These are phyloP conservation scores for Hippophae tibetana DNA, from an alignment of 306 rosid species.

Conservation along the genomic window DNA sequence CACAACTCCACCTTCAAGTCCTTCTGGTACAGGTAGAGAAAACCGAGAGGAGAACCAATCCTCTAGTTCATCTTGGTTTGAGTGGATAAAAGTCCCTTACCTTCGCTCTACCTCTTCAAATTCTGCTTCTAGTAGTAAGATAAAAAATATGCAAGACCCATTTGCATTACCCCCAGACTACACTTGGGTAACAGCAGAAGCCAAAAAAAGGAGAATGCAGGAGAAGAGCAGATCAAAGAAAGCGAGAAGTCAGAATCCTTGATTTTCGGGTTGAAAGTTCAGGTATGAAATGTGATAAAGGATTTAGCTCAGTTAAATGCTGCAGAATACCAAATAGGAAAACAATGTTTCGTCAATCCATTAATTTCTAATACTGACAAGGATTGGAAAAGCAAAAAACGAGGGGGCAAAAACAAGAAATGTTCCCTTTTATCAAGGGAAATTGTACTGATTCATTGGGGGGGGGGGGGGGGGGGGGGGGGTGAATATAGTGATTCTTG, in stretches of 20 bases:
- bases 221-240: slow-evolving; percentile 86
- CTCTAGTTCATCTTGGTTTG: slow-evolving; percentile 81
- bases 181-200: slow-evolving; percentile 80
- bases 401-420: slow-evolving; percentile 7
- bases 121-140: slow-evolving; percentile 57
- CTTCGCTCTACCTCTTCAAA: slow-evolving; percentile 48
- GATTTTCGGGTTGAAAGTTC: slow-evolving; percentile 13
- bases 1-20: slow-evolving; percentile 82
- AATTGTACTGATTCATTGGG: slow-evolving; percentile 25
- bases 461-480: slow-evolving; percentile 9
- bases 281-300: slow-evolving; percentile 18
- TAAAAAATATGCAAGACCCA: slow-evolving; percentile 77
- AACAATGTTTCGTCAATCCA: slow-evolving; percentile 15
- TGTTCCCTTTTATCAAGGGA: slow-evolving; percentile 8
- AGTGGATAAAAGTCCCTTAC: slow-evolving; percentile 92
- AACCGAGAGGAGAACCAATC: slow-evolving; percentile 42
- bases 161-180: slow-evolving; percentile 78
- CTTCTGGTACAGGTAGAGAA: slow-evolving; percentile 45
- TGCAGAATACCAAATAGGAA: slow-evolving; percentile 24
- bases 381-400: background rate
- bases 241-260: slow-evolving; percentile 52
- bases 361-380: slow-evolving; percentile 12
- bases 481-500: slow-evolving; percentile 21
- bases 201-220: slow-evolving; percentile 79
- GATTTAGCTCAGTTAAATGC: slow-evolving; percentile 22